Percentiles rank a stretch among this genome's conserved stretches.
These are phyloP conservation scores for Xylariaceae sp. DNA, from an alignment of 2,329 filamentous ascomycete species.

Conservation along the genomic window DNA sequence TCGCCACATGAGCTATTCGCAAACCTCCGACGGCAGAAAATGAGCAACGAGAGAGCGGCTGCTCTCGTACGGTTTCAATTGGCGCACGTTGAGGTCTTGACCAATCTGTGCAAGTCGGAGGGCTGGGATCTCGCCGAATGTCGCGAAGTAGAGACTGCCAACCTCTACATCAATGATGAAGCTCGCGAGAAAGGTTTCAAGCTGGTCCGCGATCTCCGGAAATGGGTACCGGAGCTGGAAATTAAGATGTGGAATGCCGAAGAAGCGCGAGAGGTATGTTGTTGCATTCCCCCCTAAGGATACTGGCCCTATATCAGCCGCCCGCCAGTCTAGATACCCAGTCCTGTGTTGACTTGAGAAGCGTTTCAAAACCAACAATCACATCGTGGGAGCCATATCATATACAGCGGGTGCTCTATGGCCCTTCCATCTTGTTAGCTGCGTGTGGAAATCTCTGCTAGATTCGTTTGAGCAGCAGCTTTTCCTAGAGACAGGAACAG, in stretches of 20 bases:
- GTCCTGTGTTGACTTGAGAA: slow-evolving; percentile 14
- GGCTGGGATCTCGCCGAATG: slow-evolving; percentile 36
- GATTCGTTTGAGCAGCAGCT: slow-evolving; percentile 19
- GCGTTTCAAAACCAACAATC: slow-evolving; percentile 34
- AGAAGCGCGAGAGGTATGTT: slow-evolving; percentile 30
- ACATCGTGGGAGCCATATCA: slow-evolving; percentile 39
- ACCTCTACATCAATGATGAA: slow-evolving; percentile 39
- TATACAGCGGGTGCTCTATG: slow-evolving; percentile 47
- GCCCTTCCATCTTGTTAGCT: slow-evolving; percentile 48
- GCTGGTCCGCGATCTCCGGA: slow-evolving; percentile 32
- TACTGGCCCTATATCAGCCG: neutral
- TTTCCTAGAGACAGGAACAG: slow-evolving; percentile 14
- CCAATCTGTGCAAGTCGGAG: slow-evolving; percentile 36
- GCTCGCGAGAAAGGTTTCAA: slow-evolving; percentile 32
- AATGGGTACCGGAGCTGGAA: slow-evolving; percentile 39
- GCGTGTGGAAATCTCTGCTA: slow-evolving; percentile 41
- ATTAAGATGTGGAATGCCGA: slow-evolving; percentile 33
- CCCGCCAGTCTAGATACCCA: too few species aligned
- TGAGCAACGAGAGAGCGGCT: slow-evolving; percentile 36
- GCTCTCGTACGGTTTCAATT: slow-evolving; percentile 42
- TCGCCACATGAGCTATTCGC: slow-evolving; percentile 41
- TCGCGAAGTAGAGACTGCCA: slow-evolving; percentile 43
- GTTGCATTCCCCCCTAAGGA: neutral
- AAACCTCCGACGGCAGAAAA: slow-evolving; percentile 23
- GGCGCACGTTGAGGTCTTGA: slow-evolving; percentile 37